Conservation (phyloP, 2,329 filamentous ascomycete genomes). For the Moelleriella libera region DNA sequence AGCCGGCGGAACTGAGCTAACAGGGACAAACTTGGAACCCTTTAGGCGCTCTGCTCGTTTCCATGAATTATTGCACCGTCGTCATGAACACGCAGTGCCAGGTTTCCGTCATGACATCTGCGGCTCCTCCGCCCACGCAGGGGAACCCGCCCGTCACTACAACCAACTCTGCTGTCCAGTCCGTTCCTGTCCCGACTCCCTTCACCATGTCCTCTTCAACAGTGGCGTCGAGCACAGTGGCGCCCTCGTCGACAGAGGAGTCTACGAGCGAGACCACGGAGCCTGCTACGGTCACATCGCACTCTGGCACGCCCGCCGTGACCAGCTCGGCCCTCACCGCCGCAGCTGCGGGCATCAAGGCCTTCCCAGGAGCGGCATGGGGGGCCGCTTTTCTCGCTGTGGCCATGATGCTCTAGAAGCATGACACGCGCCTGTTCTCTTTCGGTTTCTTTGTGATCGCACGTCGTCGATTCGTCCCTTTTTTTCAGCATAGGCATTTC, state of each 20-base stretch:
- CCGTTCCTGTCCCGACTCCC: conserved; percentile 1
- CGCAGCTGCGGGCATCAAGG: conserved; percentile 12
- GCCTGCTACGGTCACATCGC: background rate
- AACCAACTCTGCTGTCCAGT: conserved; percentile 1
- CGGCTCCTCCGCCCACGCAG: conserved; percentile 8
- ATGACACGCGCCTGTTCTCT: background rate
- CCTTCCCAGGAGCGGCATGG: conserved; percentile 9
- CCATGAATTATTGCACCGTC: conserved; percentile 21
- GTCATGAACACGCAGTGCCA: conserved; percentile 19
- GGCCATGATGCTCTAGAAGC: conserved; percentile 12
- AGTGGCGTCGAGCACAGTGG: conserved; percentile 2
- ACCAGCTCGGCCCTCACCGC: conserved; percentile 15
- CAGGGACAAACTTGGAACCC: background rate
- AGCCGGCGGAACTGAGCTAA: background rate
- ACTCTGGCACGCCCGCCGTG: conserved; percentile 9
- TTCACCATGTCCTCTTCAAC: conserved; percentile 4
- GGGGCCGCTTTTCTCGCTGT: conserved; percentile 13
- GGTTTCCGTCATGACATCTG: conserved; percentile 13
- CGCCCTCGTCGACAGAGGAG: background rate
- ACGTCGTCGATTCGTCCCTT: background rate
- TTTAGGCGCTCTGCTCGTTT: conserved; percentile 17
- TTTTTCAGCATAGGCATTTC: background rate
- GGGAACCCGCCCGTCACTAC: conserved; percentile 5
- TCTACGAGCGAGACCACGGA: conserved; percentile 5
- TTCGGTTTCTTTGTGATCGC: background rate